These are phyloP conservation scores for Lactarius sanguifluus DNA, from an alignment of 768 basidiomycete genomes.

Conservation along the genomic window DNA sequence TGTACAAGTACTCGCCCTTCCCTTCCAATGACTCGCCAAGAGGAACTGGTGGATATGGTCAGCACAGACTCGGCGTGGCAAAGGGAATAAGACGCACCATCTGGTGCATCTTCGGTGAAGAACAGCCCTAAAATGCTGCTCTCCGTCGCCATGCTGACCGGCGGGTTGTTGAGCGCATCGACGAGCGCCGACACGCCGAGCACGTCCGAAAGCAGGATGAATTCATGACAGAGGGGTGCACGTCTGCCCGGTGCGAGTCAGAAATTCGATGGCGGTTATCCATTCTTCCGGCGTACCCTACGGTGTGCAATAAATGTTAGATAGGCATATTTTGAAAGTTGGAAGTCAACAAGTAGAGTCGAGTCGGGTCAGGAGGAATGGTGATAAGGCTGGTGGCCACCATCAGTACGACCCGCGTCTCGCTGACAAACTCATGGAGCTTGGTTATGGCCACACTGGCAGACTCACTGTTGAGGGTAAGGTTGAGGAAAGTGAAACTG, in stretches of 20 bases:
- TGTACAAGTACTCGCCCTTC: conserved; percentile 81
- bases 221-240: conserved; percentile 69
- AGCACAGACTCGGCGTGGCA: neutral
- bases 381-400: no score
- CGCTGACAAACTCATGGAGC: no score
- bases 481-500: no score
- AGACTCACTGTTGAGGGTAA: no score
- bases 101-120: conserved; percentile 77
- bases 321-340: neutral
- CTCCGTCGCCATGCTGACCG: conserved; percentile 61
- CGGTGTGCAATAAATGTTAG: neutral
- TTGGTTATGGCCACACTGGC: no score
- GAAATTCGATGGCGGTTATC: conserved; percentile 76
- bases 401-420: no score
- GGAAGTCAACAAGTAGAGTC: neutral
- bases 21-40: conserved; percentile 77
- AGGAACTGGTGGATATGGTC: conserved; percentile 44
- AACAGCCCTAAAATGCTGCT: conserved; percentile 82
- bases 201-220: conserved; percentile 82
- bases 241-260: conserved; percentile 72
- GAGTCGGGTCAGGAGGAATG: no score
- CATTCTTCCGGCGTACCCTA: conserved; percentile 82
- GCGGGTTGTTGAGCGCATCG: conserved; percentile 70
- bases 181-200: conserved; percentile 79
- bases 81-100: conserved; percentile 33